Conservation (phyloP, 1,284 basidiomycete genomes). For the Pseudozyma sp. region DNA sequence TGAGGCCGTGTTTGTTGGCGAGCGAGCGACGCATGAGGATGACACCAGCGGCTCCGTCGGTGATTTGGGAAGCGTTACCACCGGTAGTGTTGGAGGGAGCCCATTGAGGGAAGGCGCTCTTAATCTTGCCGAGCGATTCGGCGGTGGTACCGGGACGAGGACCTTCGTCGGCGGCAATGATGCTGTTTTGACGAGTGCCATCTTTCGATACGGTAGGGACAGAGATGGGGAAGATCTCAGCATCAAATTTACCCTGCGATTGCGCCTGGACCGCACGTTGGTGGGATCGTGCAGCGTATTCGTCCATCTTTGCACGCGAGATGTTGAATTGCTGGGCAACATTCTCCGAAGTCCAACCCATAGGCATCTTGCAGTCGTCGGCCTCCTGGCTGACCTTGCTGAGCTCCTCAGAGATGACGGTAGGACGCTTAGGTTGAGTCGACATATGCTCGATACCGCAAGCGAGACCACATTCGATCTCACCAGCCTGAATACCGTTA, state of each 20-base stretch:
- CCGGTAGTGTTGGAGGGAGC: conserved; percentile 81
- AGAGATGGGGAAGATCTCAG: conserved; percentile 80
- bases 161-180: conserved; percentile 82
- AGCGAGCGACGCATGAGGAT: conserved; percentile 86
- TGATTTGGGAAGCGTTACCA: conserved; percentile 85
- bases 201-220: conserved; percentile 73
- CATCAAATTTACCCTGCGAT: conserved; percentile 76
- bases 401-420: conserved; percentile 52
- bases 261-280: conserved; percentile 78
- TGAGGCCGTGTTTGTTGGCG: conserved; percentile 81
- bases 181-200: conserved; percentile 73
- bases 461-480: conserved; percentile 86
- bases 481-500: conserved; percentile 82
- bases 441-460: conserved; percentile 85
- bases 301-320: conserved; percentile 85
- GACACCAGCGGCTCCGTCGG: conserved; percentile 87
- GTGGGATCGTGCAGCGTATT: conserved; percentile 83
- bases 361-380: conserved; percentile 73
- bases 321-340: conserved; percentile 78
- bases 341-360: conserved; percentile 91
- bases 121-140: conserved; percentile 77
- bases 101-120: conserved; percentile 88
- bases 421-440: conserved; percentile 44
- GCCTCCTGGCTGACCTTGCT: conserved; percentile 50
- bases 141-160: conserved; percentile 82